A percentile compares a stretch with the other conserved stretches of the same genome.
phyloP scores from a whole-genome alignment of 352 stramenopile species.

The Phytophthora litchii region DNA sequence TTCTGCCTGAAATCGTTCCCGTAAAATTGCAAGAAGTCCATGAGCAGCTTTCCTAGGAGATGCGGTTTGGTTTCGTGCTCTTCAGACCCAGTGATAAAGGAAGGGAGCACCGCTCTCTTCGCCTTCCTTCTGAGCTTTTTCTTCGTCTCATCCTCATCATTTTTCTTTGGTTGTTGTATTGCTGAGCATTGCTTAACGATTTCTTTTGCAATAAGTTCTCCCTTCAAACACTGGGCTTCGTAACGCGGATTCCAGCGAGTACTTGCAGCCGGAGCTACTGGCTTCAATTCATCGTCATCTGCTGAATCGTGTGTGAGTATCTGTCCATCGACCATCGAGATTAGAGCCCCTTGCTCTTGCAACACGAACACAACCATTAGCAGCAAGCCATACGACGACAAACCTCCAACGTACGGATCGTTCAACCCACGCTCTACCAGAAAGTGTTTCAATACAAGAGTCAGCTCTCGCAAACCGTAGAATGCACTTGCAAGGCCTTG shows the following conservation, averaged over 20 bases:
- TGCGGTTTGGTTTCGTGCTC: constrained; percentile 50
- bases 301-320: constrained; percentile 8
- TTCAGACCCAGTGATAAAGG: constrained; percentile 41
- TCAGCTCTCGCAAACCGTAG: constrained; percentile 81
- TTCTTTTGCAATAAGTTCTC: constrained; percentile 50
- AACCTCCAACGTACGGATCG: constrained; percentile 89
- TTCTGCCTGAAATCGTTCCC: constrained; percentile 82
- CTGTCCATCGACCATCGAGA: constrained; percentile 28
- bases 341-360: constrained; percentile 61
- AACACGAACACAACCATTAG: constrained; percentile 81
- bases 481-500: constrained; percentile 68
- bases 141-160: constrained; percentile 7
- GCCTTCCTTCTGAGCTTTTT: constrained; percentile 28
- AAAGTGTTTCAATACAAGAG: constrained; percentile 91
- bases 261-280: constrained; percentile 4
- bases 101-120: constrained; percentile 43
- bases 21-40: constrained; percentile 88
- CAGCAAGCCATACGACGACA: constrained; percentile 89
- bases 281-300: constrained; percentile 33
- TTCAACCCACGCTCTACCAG: constrained; percentile 87
- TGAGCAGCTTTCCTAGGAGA: constrained; percentile 79
- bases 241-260: constrained; percentile 37
- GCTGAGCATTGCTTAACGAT: constrained; percentile 55
- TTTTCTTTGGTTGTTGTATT: constrained; percentile 42
- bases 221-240: constrained; percentile 55